Percentiles rank a stretch among this genome's conserved stretches.
Conservation (phyloP, 73 alveolate species). For the Paramecium octaurelia region DNA sequence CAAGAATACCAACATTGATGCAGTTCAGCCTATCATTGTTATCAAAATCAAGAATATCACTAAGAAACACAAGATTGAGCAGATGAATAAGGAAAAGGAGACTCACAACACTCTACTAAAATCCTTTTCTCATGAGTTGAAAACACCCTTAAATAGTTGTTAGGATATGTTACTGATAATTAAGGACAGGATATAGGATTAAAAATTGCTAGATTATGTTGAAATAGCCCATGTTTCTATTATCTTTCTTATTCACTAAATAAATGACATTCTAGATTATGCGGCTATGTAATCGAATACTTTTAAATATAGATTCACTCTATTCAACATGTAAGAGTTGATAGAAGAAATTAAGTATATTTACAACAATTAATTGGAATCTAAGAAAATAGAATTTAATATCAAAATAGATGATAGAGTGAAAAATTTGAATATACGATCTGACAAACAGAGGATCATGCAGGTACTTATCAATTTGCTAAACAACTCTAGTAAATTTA, state of each 20-base stretch:
- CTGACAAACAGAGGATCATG: background rate
- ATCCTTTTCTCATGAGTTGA: constrained; percentile 26
- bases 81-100: background rate
- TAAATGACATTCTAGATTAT: constrained; percentile 32
- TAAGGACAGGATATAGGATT: background rate
- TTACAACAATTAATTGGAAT: background rate
- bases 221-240: background rate
- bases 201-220: background rate
- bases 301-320: background rate
- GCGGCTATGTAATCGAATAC: background rate
- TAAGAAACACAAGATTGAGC: background rate
- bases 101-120: background rate
- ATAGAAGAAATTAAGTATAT: background rate
- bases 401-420: background rate
- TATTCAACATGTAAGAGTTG: background rate
- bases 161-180: background rate
- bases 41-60: background rate
- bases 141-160: background rate
- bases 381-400: background rate
- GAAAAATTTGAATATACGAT: background rate
- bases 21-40: background rate
- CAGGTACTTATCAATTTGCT: background rate
- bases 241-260: background rate
- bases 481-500: constrained; percentile 9
- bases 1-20: background rate